phyloP scores from a whole-genome alignment of 2,329 filamentous ascomycete species.

The Amauroascus verrucosus region DNA sequence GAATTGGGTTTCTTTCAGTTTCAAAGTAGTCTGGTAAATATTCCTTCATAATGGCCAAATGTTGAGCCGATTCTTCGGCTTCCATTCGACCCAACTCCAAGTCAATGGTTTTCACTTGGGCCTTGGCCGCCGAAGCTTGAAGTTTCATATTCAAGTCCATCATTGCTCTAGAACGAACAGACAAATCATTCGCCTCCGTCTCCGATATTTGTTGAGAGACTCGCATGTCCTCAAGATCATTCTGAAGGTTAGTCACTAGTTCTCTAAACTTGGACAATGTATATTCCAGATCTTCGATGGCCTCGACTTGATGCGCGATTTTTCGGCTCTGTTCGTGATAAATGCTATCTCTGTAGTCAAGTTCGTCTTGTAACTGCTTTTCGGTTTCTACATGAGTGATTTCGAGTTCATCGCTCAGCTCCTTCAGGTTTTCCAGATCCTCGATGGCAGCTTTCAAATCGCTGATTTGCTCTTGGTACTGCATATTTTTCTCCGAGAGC shows the following conservation, averaged over 20 bases:
- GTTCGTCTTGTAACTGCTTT: constrained; percentile 86
- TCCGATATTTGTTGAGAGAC: constrained; percentile 88
- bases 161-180: constrained; percentile 80
- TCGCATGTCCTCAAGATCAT: constrained; percentile 81
- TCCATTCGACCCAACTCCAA: constrained; percentile 78
- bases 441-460: constrained; percentile 72
- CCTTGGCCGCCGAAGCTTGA: constrained; percentile 78
- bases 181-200: constrained; percentile 82
- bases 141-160: constrained; percentile 94
- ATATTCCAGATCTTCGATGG: constrained; percentile 79
- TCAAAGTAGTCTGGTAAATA: constrained; percentile 81
- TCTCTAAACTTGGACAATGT: constrained; percentile 81
- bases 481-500: constrained; percentile 76
- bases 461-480: constrained; percentile 69
- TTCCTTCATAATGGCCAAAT: constrained; percentile 76
- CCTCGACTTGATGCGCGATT: constrained; percentile 64
- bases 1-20: constrained; percentile 71
- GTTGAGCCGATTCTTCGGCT: constrained; percentile 77
- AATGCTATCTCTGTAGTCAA: constrained; percentile 76
- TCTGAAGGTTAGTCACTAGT: constrained; percentile 74
- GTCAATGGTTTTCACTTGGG: constrained; percentile 89
- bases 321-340: constrained; percentile 72
- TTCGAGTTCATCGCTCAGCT: constrained; percentile 90
- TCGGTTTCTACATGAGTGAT: constrained; percentile 86
- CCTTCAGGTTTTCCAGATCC: constrained; percentile 78